phyloP scores from a whole-genome alignment of 208 protist species.

The Acanthamoeba castellanii region DNA sequence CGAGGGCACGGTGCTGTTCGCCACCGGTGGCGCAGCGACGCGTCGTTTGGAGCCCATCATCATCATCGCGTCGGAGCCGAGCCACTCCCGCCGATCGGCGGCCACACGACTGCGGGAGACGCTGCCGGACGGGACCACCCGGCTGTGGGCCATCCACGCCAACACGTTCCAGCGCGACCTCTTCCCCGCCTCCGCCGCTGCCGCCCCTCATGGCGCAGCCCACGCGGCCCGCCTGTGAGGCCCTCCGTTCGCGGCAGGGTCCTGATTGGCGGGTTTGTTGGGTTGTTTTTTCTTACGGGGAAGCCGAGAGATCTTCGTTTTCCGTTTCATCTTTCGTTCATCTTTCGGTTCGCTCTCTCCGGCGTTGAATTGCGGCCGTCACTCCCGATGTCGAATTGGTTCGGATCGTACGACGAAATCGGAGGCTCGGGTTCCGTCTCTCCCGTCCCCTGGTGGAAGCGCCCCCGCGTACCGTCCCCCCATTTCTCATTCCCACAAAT shows the following conservation, averaged over 20 bases:
- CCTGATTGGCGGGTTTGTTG: too few species aligned
- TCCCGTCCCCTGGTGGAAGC: constrained; percentile 18
- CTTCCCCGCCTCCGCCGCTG: not conserved
- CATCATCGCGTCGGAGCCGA: not conserved
- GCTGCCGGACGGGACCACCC: not conserved
- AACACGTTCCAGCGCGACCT: constrained; percentile 1
- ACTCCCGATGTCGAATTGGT: not conserved
- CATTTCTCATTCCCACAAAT: not conserved
- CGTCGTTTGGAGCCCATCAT: not conserved
- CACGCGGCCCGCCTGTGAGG: not conserved
- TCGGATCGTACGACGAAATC: not conserved
- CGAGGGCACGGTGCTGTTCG: not conserved
- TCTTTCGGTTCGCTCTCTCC: too few species aligned
- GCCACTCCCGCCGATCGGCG: too few species aligned
- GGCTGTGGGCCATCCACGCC: not conserved
- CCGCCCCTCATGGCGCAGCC: too few species aligned
- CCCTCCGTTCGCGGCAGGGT: too few species aligned
- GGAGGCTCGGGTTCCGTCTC: not conserved
- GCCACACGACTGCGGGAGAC: not conserved
- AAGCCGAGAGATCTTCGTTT: too few species aligned
- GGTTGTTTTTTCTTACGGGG: too few species aligned
- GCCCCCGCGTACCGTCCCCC: not conserved
- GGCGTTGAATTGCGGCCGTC: too few species aligned
- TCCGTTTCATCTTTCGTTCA: too few species aligned
- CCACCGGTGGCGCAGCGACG: not conserved